Evolutionary conservation across 331 rosid species (phyloP), one percentile per base, ranked within the genome.

Genomic region (Rosa hybrid): DNA sequence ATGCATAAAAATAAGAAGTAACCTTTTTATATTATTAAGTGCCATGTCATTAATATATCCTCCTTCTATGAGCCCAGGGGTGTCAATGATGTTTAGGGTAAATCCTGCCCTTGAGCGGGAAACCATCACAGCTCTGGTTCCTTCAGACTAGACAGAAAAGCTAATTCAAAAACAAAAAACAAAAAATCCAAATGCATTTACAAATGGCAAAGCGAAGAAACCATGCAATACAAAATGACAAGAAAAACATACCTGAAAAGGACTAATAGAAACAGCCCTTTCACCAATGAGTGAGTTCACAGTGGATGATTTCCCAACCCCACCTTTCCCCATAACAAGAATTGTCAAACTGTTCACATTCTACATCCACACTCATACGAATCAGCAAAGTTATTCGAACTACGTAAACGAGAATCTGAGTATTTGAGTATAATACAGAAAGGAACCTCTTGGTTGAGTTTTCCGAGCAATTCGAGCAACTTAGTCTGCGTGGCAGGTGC

Each of bases 51-150:
- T 95, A 85, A 95, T 82, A 83, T 88, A 95, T 71, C 99, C 99
- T 57, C 98, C 99, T 91, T 95, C 99, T 81, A 95, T 93, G 77
- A 95, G 91, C 76, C 99, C 98, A 71, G 99, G 99, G 78, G 99
- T 95, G 84, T 95, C 99, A 21, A 95, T 95, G 84, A 95, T 46
- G 85, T 95, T 95, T 67, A 95, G 81, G 1, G 94, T 91, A 88
- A 95, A 93, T 71, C 98, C 98, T 18, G 97, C 94, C 82, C 97
- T 90, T 2, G 93, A 54, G 12, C 97, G 96, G 0, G 98, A 90
- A 23, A 91, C 93, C 90, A 91, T 95, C 86, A 95, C 92, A 10
- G 99, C 92, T 78, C 97, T 89, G 16, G 90, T 87, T 74, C 91
- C 94, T 87, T 95, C 98, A 70, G 99, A 83, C 99, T 95, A 72